These are phyloP conservation scores for Psilocybe subaeruginosa DNA, from an alignment of 768 basidiomycete genomes.

Conservation along the genomic window DNA sequence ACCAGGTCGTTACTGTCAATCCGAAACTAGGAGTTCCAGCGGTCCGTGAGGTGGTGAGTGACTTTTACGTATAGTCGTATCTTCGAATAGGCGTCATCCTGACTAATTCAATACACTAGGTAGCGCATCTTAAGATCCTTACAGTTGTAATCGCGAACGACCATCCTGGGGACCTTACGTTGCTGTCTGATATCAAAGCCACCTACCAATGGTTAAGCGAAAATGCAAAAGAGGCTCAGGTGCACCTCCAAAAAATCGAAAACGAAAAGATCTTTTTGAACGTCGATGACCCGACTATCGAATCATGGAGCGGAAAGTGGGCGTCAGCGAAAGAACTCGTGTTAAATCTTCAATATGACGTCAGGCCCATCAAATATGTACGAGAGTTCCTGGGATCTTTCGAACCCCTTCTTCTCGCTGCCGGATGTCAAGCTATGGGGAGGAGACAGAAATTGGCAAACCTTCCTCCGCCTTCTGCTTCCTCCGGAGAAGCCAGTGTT, in stretches of 20 bases:
- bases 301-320: conserved; percentile 38
- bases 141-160: conserved; percentile 17
- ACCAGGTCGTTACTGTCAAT: conserved; percentile 16
- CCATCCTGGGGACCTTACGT: conserved; percentile 9
- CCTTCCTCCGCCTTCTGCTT: background rate
- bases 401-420: conserved; percentile 32
- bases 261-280: conserved; percentile 44
- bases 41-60: conserved; percentile 25
- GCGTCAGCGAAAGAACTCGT: conserved; percentile 37
- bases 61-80: too few species aligned
- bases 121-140: conserved; percentile 17
- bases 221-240: conserved; percentile 20
- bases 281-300: conserved; percentile 36
- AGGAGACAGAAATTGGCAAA: background rate
- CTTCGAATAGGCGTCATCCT: too few species aligned
- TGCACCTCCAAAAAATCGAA: conserved; percentile 22
- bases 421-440: conserved; percentile 25
- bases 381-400: conserved; percentile 34
- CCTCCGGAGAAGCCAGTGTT: background rate
- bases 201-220: conserved; percentile 28
- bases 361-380: conserved; percentile 26
- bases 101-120: conserved; percentile 1
- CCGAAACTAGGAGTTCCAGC: conserved; percentile 20
- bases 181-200: conserved; percentile 22
- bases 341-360: conserved; percentile 33